Conservation (phyloP, 2,329 filamentous ascomycete species). For the Diaporthe amygdali region DNA sequence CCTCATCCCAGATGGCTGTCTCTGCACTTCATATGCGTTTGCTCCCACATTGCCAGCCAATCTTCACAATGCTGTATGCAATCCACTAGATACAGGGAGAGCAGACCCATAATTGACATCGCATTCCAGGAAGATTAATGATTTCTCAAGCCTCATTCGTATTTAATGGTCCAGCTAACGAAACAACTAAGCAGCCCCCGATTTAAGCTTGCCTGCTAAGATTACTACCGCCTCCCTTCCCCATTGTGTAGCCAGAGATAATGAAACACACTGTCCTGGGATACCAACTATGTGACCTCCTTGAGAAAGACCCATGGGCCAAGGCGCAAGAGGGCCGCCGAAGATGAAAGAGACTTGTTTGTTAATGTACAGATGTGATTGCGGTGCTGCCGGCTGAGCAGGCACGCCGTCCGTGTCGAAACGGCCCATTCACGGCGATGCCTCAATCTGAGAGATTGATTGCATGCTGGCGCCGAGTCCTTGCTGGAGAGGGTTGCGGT, state of each 20-base stretch:
- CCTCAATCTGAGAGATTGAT: not conserved
- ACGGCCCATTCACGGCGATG: fast-evolving
- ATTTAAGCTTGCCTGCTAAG: not conserved
- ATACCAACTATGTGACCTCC: not conserved
- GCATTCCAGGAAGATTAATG: not conserved
- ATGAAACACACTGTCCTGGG: not conserved
- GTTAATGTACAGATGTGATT: slow-evolving; percentile 1
- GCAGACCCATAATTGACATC: not conserved
- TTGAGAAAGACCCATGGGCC: not conserved
- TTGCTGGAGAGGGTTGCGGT: not conserved
- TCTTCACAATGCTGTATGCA: no score
- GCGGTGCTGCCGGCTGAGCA: not conserved
- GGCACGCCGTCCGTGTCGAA: not conserved
- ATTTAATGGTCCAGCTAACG: not conserved
- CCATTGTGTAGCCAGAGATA: not conserved
- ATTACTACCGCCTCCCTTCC: not conserved
- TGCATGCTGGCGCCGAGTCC: not conserved
- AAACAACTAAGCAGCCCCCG: not conserved
- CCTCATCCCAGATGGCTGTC: no score
- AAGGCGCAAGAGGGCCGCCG: not conserved
- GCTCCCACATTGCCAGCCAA: no score
- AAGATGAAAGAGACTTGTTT: not conserved
- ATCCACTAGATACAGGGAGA: no score
- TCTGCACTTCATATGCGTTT: no score
- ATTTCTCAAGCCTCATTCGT: not conserved